These are phyloP conservation scores for Zymoseptoria crescenta DNA, from an alignment of 2,329 filamentous ascomycete genomes.

Conservation along the genomic window DNA sequence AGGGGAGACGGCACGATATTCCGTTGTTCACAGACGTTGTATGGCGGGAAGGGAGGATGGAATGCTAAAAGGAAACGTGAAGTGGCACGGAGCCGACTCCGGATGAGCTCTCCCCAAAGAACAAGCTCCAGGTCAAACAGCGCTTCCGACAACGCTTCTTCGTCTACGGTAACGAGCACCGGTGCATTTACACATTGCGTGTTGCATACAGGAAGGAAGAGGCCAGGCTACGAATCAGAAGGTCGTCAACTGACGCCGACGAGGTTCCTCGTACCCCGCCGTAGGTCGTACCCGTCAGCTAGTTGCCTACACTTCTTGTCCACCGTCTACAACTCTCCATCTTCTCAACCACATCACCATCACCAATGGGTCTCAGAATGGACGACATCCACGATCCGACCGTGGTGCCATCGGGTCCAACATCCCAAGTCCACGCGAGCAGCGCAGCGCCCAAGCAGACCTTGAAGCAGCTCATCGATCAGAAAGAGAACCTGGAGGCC, in stretches of 20 bases:
- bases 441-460: slow-evolving; percentile 51
- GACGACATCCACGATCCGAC: slow-evolving; percentile 62
- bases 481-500: slow-evolving; percentile 77
- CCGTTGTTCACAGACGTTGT: not conserved
- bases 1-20: too few relatives aligned
- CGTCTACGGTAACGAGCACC: not conserved
- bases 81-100: too few relatives aligned
- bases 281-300: not conserved
- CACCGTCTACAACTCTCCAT: not conserved
- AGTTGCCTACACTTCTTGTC: not conserved
- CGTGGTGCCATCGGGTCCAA: slow-evolving; percentile 66
- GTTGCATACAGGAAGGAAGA: not conserved
- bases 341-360: not conserved
- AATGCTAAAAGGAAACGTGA: not conserved
- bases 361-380: slow-evolving; percentile 51
- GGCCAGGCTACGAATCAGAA: not conserved
- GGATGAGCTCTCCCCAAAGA: too few relatives aligned
- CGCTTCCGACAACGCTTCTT: not conserved
- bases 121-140: too few relatives aligned
- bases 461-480: slow-evolving; percentile 69
- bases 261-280: not conserved
- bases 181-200: not conserved
- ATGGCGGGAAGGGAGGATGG: not conserved
- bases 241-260: not conserved
- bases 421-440: slow-evolving; percentile 32